Evolutionary conservation across 306 rosid genomes (phyloP), one percentile per base, ranked within the genome.

Genomic region (Astragalus membranaceus): DNA sequence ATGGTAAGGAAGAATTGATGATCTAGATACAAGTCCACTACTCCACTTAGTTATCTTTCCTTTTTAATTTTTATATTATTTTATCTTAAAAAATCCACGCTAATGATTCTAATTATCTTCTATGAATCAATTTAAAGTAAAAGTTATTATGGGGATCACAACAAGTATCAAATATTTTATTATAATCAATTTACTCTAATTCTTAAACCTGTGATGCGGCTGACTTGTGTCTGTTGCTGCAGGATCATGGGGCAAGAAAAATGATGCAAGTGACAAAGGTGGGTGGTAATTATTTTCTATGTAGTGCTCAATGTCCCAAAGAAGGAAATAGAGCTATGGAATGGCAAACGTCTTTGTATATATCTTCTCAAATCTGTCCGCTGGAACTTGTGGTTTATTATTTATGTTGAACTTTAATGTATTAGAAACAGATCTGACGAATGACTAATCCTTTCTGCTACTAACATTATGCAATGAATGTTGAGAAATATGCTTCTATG

Each of bases 191-290:
- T 26, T 16, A 29, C 20, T 42, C 50, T 23, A 42, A 17, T 72
- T 72, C 48, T n/a, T 70, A 39, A 62, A 51, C 48, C 2, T 37
- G 50, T 54, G 26, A 53, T 37, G 50, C 48, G 26, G 46, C 66
- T 9, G 16, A 36, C 52, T 67, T 65, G 4, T 58, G 52, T 72
- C 52, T 74, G 41, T 71, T 35, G 76, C 79, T 15, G 72, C 73
- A 32, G 86, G 87, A 29, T 75, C 88, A 2, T 82, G 89, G 91
- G 91, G 82, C 4, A 67, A 70, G 72, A 65, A 8, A 54, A 75
- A 15, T 60, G 81, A 71, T 15, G 58, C 74, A 29, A 36, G 76
- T 67, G 75, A 64, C 72, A 79, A 58, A n/a, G 86, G 86, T 74
- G 87, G 89, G 37, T 85, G 92, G 88, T 86, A 77, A 79, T 66